These are phyloP conservation scores for Penicillium oxalicum DNA, from an alignment of 2,329 filamentous ascomycete species.

Conservation along the genomic window DNA sequence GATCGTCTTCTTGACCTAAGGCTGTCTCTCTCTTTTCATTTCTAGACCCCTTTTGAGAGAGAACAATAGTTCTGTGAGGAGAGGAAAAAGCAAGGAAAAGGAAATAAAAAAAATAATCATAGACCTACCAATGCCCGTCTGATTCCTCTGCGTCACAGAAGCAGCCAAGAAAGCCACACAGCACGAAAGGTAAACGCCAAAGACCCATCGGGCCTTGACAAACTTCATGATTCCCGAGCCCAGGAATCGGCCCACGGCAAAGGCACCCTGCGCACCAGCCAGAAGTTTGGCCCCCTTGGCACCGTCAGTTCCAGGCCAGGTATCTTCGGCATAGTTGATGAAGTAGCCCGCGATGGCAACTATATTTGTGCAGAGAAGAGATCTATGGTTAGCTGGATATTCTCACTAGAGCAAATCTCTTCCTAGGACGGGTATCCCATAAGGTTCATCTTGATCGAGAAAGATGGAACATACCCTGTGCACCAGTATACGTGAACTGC, in stretches of 20 bases:
- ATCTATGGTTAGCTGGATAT: background rate
- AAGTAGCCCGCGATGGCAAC: slow-evolving; percentile 55
- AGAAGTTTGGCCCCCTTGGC: slow-evolving; percentile 61
- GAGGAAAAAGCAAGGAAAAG: no score
- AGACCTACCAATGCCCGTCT: slow-evolving; percentile 42
- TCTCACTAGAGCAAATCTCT: no score
- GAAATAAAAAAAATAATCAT: no score
- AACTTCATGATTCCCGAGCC: slow-evolving; percentile 62
- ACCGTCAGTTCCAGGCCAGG: slow-evolving; percentile 49
- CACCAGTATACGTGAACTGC: slow-evolving; percentile 75
- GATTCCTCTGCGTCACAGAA: slow-evolving; percentile 43
- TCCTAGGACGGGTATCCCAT: no score
- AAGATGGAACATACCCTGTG: slow-evolving; percentile 49
- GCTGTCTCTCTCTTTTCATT: no score
- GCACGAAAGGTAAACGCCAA: slow-evolving; percentile 60
- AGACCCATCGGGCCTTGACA: slow-evolving; percentile 61
- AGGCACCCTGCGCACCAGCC: slow-evolving; percentile 67
- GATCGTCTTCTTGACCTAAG: no score
- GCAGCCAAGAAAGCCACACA: slow-evolving; percentile 57
- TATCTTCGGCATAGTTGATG: slow-evolving; percentile 66
- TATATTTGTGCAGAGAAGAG: slow-evolving; percentile 15
- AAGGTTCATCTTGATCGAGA: no score
- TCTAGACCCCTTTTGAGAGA: no score
- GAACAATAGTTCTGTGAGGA: no score
- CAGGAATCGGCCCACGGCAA: slow-evolving; percentile 65